phyloP scores from a whole-genome alignment of 2,329 filamentous ascomycete genomes.

The Alternaria tenuissima region DNA sequence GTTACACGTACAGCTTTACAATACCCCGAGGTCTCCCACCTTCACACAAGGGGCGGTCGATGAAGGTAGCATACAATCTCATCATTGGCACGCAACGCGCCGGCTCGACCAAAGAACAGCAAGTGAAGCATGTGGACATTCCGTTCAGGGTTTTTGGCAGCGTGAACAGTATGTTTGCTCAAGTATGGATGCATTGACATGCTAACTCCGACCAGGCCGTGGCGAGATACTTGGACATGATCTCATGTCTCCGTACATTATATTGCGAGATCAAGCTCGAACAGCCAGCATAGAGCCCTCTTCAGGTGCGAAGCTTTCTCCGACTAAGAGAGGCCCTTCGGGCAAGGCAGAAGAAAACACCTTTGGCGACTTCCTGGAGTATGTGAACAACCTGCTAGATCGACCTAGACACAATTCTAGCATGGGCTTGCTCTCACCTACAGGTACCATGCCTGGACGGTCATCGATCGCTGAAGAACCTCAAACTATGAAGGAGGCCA shows the following conservation, averaged over 20 bases:
- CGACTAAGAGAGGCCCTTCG: conserved; percentile 29
- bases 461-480: conserved; percentile 66
- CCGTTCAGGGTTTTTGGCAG: conserved; percentile 94
- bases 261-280: conserved; percentile 82
- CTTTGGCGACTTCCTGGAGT: conserved; percentile 48
- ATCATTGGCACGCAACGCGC: conserved; percentile 91
- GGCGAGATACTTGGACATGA: conserved; percentile 93
- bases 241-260: conserved; percentile 90
- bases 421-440: conserved; percentile 74
- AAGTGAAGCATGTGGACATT: conserved; percentile 88
- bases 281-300: conserved; percentile 48
- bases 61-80: conserved; percentile 91
- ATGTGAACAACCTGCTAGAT: conserved; percentile 59
- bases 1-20: conserved; percentile 85
- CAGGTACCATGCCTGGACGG: conserved; percentile 60
- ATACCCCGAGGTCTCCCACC: conserved; percentile 90
- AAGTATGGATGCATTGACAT: neutral
- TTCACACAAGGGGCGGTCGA: conserved; percentile 87
- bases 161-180: conserved; percentile 70
- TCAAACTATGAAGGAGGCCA: conserved; percentile 78
- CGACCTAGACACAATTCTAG: conserved; percentile 45
- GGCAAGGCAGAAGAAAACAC: conserved; percentile 54
- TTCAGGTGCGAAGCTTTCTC: conserved; percentile 16
- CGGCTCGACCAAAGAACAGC: conserved; percentile 75
- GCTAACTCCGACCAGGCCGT: conserved; percentile 58